Evolutionary conservation across 2,329 filamentous ascomycete species (phyloP).

Genomic region (Colletotrichum acutatum): DNA sequence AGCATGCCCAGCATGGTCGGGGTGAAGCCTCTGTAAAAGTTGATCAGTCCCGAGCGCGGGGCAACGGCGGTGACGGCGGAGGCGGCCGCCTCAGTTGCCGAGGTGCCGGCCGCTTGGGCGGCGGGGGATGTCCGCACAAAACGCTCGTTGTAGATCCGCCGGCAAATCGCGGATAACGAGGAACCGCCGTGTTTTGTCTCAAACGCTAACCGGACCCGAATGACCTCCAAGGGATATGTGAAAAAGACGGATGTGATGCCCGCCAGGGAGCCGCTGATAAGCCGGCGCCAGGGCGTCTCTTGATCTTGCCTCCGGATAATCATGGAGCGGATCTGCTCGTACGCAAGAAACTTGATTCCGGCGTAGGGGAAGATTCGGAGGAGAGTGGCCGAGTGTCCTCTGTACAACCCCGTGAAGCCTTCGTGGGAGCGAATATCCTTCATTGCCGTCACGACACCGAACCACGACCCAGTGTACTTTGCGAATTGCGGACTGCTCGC

Average conservation of each 20-base stretch:
- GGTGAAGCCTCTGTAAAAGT: constrained; percentile 95
- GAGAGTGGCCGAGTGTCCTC: constrained; percentile 93
- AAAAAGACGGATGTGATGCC: constrained; percentile 94
- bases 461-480: constrained; percentile 92
- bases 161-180: constrained; percentile 80
- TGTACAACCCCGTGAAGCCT: constrained; percentile 82
- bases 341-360: constrained; percentile 96
- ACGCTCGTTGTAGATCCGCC: constrained; percentile 86
- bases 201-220: constrained; percentile 92
- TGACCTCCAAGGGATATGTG: constrained; percentile 94
- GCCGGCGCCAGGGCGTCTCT: constrained; percentile 83
- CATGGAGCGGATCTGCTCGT: constrained; percentile 89
- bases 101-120: constrained; percentile 48
- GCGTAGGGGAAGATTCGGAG: constrained; percentile 97
- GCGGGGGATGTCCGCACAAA: constrained; percentile 49
- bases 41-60: constrained; percentile 77
- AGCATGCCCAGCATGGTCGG: constrained; percentile 95
- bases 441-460: constrained; percentile 84
- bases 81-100: constrained; percentile 54
- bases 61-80: constrained; percentile 56
- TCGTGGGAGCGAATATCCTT: constrained; percentile 83
- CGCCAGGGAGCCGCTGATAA: constrained; percentile 78
- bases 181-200: constrained; percentile 85
- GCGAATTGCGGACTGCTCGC: constrained; percentile 92
- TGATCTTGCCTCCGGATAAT: constrained; percentile 78